Conservation (phyloP, 23 red algal genomes). For the Gracilaria caudata region DNA sequence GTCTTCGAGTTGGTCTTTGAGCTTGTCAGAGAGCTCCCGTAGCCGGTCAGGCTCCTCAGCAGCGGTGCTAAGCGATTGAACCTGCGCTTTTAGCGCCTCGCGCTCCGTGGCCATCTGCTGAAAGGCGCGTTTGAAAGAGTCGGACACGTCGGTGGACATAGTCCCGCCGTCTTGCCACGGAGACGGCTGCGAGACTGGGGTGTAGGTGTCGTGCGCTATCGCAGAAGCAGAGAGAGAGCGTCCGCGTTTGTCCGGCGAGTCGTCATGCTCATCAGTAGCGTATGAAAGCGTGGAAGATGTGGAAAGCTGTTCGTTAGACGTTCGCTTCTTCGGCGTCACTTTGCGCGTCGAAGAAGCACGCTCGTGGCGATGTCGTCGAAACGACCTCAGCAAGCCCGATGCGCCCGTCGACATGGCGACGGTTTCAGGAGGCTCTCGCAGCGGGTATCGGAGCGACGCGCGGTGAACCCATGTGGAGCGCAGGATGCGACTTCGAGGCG, state of each 20-base stretch:
- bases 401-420: constrained; percentile 4
- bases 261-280: not conserved
- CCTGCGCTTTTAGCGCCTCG: constrained; percentile 33
- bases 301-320: constrained; percentile 30
- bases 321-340: not conserved
- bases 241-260: not conserved
- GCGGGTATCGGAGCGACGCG: not conserved
- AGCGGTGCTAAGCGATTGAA: not conserved
- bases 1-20: constrained; percentile 49
- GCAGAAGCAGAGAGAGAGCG: constrained; percentile 1
- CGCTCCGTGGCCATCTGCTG: constrained; percentile 65
- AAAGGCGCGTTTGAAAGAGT: constrained; percentile 63
- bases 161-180: constrained; percentile 43
- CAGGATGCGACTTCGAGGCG: too few relatives aligned
- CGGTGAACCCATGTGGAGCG: too few relatives aligned
- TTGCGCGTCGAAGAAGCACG: not conserved
- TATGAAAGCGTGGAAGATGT: constrained; percentile 6
- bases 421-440: not conserved
- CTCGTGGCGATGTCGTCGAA: not conserved
- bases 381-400: not conserved
- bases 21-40: not conserved
- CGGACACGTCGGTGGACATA: constrained; percentile 53
- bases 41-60: constrained; percentile 26
- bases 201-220: not conserved
- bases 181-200: not conserved